These are phyloP conservation scores for Cladosporium cucumerinum DNA, from an alignment of 2,329 filamentous ascomycete species.

Conservation along the genomic window DNA sequence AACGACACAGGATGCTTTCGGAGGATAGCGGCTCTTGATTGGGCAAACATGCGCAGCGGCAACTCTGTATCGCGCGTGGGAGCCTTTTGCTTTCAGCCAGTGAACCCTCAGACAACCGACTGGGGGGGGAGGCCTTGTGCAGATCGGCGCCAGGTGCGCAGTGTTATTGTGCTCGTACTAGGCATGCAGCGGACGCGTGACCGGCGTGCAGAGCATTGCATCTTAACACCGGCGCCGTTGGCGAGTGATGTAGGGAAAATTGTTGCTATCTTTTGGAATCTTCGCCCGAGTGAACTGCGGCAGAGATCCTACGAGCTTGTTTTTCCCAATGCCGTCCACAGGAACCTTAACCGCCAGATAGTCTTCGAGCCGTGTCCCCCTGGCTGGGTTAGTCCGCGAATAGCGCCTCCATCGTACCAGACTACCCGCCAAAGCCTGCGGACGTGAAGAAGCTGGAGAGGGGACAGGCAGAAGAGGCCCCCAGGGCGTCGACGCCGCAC, in stretches of 20 bases:
- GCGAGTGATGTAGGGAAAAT: neutral
- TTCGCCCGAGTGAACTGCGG: neutral
- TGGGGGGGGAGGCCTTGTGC: neutral
- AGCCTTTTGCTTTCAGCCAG: neutral
- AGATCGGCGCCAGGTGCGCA: neutral
- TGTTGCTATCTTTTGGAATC: neutral
- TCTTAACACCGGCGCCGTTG: neutral
- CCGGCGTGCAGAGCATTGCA: neutral
- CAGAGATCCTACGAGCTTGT: neutral
- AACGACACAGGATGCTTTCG: neutral
- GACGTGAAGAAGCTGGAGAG: conserved; percentile 1
- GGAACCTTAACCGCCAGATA: neutral
- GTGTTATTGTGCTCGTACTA: conserved; percentile 1
- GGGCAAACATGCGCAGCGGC: neutral
- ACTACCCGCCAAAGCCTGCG: conserved; percentile 2
- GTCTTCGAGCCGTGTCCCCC: conserved; percentile 4
- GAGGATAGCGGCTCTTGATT: neutral
- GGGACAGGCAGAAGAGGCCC: neutral
- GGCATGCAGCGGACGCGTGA: conserved; percentile 1
- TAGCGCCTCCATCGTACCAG: neutral
- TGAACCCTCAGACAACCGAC: neutral
- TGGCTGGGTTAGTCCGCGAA: neutral
- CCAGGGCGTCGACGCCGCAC: neutral
- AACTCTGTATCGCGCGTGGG: conserved; percentile 2
- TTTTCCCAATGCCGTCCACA: neutral